Percentiles rank a stretch among this genome's conserved stretches.
phyloP scores from a whole-genome alignment of 192 early-diverging fungal species.

The Coemansia furcata region DNA sequence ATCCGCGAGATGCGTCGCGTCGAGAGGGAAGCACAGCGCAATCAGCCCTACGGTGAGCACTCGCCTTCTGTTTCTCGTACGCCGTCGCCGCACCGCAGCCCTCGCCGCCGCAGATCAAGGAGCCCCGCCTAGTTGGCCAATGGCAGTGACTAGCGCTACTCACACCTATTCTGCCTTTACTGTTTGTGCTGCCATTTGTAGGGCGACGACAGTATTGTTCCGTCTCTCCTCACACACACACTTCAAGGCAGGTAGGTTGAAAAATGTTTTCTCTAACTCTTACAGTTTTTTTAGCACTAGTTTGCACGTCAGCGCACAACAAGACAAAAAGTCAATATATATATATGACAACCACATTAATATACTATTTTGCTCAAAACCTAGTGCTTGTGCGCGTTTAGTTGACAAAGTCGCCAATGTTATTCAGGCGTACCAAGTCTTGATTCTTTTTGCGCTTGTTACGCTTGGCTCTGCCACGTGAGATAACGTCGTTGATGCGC shows the following conservation, averaged over 20 bases:
- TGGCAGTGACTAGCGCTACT: neutral
- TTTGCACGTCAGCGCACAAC: neutral
- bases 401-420: slow-evolving; percentile 20
- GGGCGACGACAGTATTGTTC: neutral
- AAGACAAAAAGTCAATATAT: neutral
- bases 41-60: slow-evolving; percentile 6
- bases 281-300: neutral
- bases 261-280: neutral
- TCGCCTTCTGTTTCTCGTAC: slow-evolving; percentile 28
- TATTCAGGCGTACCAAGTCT: slow-evolving; percentile 41
- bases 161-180: slow-evolving; percentile 1
- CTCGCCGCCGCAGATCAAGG: slow-evolving; percentile 21
- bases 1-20: slow-evolving; percentile 51
- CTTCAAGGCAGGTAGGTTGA: slow-evolving; percentile 1
- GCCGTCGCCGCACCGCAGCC: slow-evolving; percentile 45
- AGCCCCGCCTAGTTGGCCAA: slow-evolving; percentile 27
- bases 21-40: slow-evolving; percentile 37
- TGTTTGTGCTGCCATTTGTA: slow-evolving; percentile 5
- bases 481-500: slow-evolving; percentile 40
- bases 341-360: neutral
- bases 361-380: neutral
- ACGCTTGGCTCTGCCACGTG: slow-evolving; percentile 17
- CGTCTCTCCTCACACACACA: neutral
- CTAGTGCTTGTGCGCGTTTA: neutral
- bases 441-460: slow-evolving; percentile 33